Evolutionary conservation across 2,329 filamentous ascomycete genomes (phyloP).

Genomic region (Aureobasidium sp.): DNA sequence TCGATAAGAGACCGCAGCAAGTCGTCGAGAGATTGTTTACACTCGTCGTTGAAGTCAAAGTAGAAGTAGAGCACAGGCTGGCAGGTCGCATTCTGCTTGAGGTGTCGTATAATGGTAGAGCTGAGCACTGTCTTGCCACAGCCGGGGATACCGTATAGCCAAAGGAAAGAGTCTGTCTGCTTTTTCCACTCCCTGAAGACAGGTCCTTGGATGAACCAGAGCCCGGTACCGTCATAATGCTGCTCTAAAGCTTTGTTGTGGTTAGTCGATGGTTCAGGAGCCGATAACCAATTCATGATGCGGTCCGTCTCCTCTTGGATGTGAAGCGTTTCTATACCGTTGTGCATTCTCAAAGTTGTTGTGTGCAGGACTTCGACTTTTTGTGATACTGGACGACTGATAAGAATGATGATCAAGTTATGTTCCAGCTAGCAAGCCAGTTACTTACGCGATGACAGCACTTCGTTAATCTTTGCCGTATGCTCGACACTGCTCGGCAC

Average conservation of each 20-base stretch:
- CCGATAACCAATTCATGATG: not conserved
- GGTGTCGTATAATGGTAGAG: not conserved
- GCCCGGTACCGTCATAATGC: not conserved
- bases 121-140: constrained; percentile 15
- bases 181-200: not conserved
- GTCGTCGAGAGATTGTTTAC: not conserved
- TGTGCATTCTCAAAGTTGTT: not conserved
- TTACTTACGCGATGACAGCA: not conserved
- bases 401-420: not conserved
- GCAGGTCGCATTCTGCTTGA: not conserved
- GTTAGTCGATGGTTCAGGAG: not conserved
- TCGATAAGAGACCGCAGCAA: not conserved
- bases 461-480: not conserved
- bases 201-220: not conserved
- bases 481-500: not conserved
- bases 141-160: constrained; percentile 6
- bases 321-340: not conserved
- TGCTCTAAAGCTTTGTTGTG: not conserved
- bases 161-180: not conserved
- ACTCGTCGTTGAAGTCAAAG: too few species aligned
- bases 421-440: not conserved
- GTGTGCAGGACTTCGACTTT: not conserved
- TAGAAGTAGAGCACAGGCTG: not conserved
- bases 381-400: too few species aligned
- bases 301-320: not conserved